Conservation (phyloP, 2,329 filamentous ascomycete genomes). For the Alternaria gansuensis region DNA sequence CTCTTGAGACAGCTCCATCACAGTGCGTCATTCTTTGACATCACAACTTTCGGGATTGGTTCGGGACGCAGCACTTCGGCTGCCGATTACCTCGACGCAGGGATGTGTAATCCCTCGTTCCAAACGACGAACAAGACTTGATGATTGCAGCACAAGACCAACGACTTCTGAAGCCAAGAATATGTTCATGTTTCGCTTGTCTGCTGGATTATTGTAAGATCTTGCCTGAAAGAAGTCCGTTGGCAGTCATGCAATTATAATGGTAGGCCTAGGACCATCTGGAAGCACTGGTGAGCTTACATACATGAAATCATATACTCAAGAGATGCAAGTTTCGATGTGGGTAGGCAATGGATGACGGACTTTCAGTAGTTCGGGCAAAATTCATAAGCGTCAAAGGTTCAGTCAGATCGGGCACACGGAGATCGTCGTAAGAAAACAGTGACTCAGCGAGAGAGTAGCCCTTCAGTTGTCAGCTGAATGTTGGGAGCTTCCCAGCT, state of each 20-base stretch:
- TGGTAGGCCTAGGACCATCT: not conserved
- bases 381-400: not conserved
- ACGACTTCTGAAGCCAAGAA: not conserved
- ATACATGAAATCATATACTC: too few species aligned
- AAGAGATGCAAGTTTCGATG: not conserved
- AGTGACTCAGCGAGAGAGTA: not conserved
- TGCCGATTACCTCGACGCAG: not conserved
- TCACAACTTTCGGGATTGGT: not conserved
- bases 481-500: too few species aligned
- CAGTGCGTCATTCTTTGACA: not conserved
- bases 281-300: not conserved
- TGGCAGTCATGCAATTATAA: not conserved
- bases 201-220: not conserved
- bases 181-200: not conserved
- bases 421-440: not conserved
- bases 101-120: not conserved
- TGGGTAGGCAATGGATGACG: not conserved
- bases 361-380: not conserved
- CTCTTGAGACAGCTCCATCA: not conserved
- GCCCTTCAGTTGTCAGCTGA: not conserved
- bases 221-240: not conserved
- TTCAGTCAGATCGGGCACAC: not conserved
- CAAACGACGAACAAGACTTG: not conserved
- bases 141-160: not conserved
- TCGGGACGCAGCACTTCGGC: constrained; percentile 1